Evolutionary conservation across 768 basidiomycete species (phyloP).

Genomic region (Lyophyllum decastes): DNA sequence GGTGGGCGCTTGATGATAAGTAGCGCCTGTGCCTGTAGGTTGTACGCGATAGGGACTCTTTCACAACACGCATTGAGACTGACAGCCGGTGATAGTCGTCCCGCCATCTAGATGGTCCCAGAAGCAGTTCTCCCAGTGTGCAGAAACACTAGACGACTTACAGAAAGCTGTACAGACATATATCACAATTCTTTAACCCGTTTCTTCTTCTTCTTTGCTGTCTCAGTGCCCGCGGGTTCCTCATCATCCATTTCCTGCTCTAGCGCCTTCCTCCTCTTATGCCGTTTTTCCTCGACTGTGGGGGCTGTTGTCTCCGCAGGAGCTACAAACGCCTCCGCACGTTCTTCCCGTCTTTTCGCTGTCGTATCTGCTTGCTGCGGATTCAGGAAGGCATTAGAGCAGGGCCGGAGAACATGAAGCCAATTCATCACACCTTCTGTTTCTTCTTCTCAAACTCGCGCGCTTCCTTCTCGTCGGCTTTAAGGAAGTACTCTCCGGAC

Average conservation of each 20-base stretch:
- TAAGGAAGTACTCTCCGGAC: slow-evolving; percentile 98
- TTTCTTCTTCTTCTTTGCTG: slow-evolving; percentile 34
- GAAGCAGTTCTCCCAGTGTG: background rate
- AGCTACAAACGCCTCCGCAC: slow-evolving; percentile 86
- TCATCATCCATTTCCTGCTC: slow-evolving; percentile 33
- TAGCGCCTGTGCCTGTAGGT: background rate
- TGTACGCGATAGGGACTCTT: too few relatives aligned
- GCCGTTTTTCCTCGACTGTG: slow-evolving; percentile 78
- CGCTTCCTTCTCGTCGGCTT: slow-evolving; percentile 81
- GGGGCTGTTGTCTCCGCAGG: slow-evolving; percentile 77
- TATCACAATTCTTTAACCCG: slow-evolving; percentile 19
- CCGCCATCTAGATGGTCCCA: too few relatives aligned
- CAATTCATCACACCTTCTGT: slow-evolving; percentile 59
- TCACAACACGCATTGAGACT: too few relatives aligned
- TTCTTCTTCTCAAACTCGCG: slow-evolving; percentile 70
- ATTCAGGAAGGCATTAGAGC: slow-evolving; percentile 5
- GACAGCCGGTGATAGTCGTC: too few relatives aligned
- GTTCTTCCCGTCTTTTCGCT: slow-evolving; percentile 71
- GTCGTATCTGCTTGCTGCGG: slow-evolving; percentile 77
- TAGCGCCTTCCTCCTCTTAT: slow-evolving; percentile 45
- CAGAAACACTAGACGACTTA: background rate
- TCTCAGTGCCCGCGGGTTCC: slow-evolving; percentile 19
- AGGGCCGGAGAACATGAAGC: background rate
- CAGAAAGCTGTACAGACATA: background rate
- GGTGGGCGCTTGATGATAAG: too few relatives aligned